Conservation (phyloP, 2,329 filamentous ascomycete species). For the Mariannaea elegans region DNA sequence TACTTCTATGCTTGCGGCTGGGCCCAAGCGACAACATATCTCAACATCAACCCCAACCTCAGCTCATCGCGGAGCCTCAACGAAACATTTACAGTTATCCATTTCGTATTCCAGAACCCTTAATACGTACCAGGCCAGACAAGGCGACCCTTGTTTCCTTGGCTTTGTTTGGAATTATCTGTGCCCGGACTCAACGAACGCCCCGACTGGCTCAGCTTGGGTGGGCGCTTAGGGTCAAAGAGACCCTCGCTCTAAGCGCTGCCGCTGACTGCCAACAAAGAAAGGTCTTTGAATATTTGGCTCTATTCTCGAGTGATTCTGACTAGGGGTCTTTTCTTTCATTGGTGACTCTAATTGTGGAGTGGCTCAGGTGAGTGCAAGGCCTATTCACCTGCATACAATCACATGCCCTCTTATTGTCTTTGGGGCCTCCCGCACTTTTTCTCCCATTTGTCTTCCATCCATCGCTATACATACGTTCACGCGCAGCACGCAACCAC, state of each 20-base stretch:
- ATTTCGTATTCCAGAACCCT: conserved; percentile 16
- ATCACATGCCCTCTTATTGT: conserved; percentile 37
- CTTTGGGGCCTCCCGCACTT: conserved; percentile 22
- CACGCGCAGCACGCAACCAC: conserved; percentile 21
- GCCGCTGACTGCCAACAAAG: conserved; percentile 31
- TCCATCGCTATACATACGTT: conserved; percentile 25
- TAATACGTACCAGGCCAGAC: conserved; percentile 2
- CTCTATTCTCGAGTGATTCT: conserved; percentile 27
- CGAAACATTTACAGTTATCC: conserved; percentile 16
- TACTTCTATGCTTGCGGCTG: conserved; percentile 36
- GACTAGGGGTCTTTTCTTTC: conserved; percentile 22
- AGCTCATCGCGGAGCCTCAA: conserved; percentile 26
- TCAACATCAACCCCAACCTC: conserved; percentile 18
- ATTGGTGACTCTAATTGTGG: conserved; percentile 35
- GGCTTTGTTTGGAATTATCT: conserved; percentile 30
- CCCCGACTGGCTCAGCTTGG: conserved; percentile 35
- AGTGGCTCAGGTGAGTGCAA: conserved; percentile 34
- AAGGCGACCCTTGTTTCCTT: conserved; percentile 24
- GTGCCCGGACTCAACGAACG: conserved; percentile 22
- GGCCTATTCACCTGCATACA: conserved; percentile 18
- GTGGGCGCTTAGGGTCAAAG: conserved; percentile 36
- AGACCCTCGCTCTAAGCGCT: conserved; percentile 35
- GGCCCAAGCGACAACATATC: conserved; percentile 32
- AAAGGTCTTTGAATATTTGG: conserved; percentile 22
- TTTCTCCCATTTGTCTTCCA: conserved; percentile 29